Evolutionary conservation across 2,329 filamentous ascomycete species (phyloP), one percentile per base, ranked within the genome.

Genomic region (Fusarium tupiense): DNA sequence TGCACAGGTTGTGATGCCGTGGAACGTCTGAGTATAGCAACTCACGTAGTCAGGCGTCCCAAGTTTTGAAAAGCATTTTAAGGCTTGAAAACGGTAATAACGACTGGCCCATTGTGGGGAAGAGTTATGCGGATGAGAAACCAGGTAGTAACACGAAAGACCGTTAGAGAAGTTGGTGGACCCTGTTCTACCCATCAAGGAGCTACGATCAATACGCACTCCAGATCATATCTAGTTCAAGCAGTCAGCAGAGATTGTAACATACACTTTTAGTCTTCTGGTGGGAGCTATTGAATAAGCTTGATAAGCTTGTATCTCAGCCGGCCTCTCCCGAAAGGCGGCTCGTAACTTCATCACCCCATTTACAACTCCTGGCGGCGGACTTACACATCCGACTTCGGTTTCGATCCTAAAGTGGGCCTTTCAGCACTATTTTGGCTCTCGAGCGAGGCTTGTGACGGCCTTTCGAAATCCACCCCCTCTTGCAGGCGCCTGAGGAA

Each of bases 191-290:
- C 35, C 0, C 5, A n/a, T 17, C 10, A 8, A 17, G 5, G 3
- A 17, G 3, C 10, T 13, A 9, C 8, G 14, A 29, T 22, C 2
- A 19, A 40, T 8, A 29, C 24, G 6, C 11, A 19, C 52, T 31
- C 4, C 12, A 20, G 4, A 40, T n/a, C 0, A 19, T 4, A 29
- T 40, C 12, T 3, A 11, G 14, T 14, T 31, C 8, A 19, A 8
- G 3, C 14, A 29, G 3, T 4, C 24, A n/a, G 5, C 20, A n/a
- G 1, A 5, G 1, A n/a, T 17, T 29, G 4, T 1, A 4, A 29
- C 14, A 8, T 4, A 22, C 2, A 2, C 10, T 40, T 2, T 11
- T 22, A 22, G 5, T 14, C 11, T 19, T 10, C 7, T 2, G 3
- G n/a, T 29, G 2, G 20, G 14, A n/a, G 10, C 20, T n/a, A 29